Evolutionary conservation across 768 basidiomycete species (phyloP), one percentile per base, ranked within the genome.

Genomic region (Pulveroboletus sp.): DNA sequence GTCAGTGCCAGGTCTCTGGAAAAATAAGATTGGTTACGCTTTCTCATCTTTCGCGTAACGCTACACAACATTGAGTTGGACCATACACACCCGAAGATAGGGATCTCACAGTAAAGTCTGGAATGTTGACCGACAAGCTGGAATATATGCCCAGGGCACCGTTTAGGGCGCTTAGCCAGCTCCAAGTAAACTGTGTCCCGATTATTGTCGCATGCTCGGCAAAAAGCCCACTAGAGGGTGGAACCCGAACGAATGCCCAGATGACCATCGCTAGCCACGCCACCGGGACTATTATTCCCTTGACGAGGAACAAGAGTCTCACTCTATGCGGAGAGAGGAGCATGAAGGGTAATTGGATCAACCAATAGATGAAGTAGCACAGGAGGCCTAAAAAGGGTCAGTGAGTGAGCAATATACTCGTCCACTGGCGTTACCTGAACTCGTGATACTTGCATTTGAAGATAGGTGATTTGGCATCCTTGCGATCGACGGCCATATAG

Each of bases 361-460:
- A 57, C 87, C 87, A 91, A 68, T 80, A 90, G 21, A 91, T 60
- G 57, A 89, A 77, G 67, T 86, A 90, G 62, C 83, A 86, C 64
- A 85, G 74, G 60, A 89, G 75, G n/a, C 80, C 83, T 83, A 18
- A 27, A 26, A 46, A 36, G 2, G 24, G 15, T 57, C 24, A 61
- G 14, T 5, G 15, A 33, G 1, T 12, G 5, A 9, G 30, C 9
- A 17, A 12, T n/a, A 17, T 11, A 9, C 24, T 42, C 26, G n/a
- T 30, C 8, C 10, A 14, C 17, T 8, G 5, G 7, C n/a, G 1
- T 50, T 59, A 76, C 82, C 82, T 43, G 76, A 71, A 5, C 80
- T 82, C 3, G 85, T 89, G 46, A 89, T 86, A 47, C 78, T 72
- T 11, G 84, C 73, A 11, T 67, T 69, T 6, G 69, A 68, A 12